Evolutionary conservation across 192 early-diverging fungal genomes (phyloP).

Genomic region (Coemansia sp.): DNA sequence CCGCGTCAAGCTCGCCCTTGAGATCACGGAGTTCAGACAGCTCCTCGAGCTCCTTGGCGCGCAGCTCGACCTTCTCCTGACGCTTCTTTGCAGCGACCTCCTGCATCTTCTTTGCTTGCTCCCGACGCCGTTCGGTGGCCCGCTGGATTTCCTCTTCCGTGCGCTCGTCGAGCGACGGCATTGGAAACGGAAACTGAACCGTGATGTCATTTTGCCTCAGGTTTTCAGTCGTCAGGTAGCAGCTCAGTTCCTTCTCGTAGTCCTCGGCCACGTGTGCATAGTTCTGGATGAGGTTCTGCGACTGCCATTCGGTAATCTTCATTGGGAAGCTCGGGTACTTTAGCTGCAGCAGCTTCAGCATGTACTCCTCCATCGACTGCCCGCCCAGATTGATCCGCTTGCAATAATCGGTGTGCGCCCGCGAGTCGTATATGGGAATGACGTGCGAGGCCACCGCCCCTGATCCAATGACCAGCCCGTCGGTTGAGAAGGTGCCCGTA

Average conservation of each 20-base stretch:
- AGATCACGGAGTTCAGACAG: constrained; percentile 26
- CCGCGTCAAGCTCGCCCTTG: constrained; percentile 21
- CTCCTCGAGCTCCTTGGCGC: constrained; percentile 62
- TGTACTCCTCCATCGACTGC: constrained; percentile 65
- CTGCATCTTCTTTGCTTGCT: constrained; percentile 68
- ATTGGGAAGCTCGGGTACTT: constrained; percentile 88
- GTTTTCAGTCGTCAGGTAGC: constrained; percentile 57
- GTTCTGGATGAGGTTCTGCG: constrained; percentile 66
- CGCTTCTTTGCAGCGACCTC: constrained; percentile 78
- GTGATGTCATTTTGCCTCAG: constrained; percentile 63
- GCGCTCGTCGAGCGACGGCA: constrained; percentile 63
- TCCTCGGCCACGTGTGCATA: constrained; percentile 71
- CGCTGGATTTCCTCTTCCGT: constrained; percentile 72
- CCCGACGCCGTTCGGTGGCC: constrained; percentile 63
- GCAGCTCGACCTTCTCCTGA: constrained; percentile 72
- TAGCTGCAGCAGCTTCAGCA: constrained; percentile 82
- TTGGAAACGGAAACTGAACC: constrained; percentile 78
- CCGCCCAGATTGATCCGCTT: constrained; percentile 84
- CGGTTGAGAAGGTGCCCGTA: constrained; percentile 57
- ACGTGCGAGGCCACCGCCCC: constrained; percentile 71
- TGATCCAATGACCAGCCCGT: constrained; percentile 68
- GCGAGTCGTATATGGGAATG: constrained; percentile 67
- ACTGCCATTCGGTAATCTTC: constrained; percentile 71
- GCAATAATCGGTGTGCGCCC: constrained; percentile 58
- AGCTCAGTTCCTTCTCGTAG: constrained; percentile 65